Percentiles rank a stretch among this genome's conserved stretches.
phyloP scores from a whole-genome alignment of 805 yeast genomes.

The Priceomyces medius region DNA sequence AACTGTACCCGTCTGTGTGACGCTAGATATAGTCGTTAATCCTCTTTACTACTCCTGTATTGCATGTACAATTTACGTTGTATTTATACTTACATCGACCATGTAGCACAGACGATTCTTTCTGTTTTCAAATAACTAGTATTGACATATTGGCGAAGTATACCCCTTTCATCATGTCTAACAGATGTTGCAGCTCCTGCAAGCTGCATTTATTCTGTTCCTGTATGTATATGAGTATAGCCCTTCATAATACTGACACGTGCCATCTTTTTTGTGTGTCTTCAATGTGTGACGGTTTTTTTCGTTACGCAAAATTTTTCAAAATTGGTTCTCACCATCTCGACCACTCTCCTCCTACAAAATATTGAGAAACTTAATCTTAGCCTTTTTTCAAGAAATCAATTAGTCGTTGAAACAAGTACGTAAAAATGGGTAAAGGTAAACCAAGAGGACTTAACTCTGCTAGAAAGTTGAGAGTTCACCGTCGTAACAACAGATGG shows the following conservation, averaged over 20 bases:
- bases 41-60: too few relatives aligned
- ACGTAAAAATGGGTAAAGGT: slow-evolving; percentile 84
- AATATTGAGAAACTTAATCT: background rate
- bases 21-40: too few relatives aligned
- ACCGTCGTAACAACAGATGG: slow-evolving; percentile 99
- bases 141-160: too few relatives aligned
- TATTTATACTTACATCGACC: too few relatives aligned
- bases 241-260: background rate
- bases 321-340: background rate
- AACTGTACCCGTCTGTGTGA: too few relatives aligned
- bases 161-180: too few relatives aligned
- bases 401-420: slow-evolving; percentile 2
- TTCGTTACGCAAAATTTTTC: slow-evolving; percentile 1
- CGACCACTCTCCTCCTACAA: slow-evolving; percentile 1
- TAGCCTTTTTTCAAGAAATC: slow-evolving; percentile 1
- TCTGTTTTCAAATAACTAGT: too few relatives aligned
- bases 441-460: slow-evolving; percentile 99
- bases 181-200: too few relatives aligned
- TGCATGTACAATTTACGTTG: too few relatives aligned
- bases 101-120: too few relatives aligned
- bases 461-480: slow-evolving; percentile 99
- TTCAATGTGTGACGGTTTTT: background rate
- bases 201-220: too few relatives aligned
- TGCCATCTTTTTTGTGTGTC: background rate
- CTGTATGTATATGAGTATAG: too few relatives aligned